Percentiles rank a stretch among this genome's conserved stretches.
These are phyloP conservation scores for Pseudodiploospora longispora DNA, from an alignment of 2,329 filamentous ascomycete species.

Conservation along the genomic window DNA sequence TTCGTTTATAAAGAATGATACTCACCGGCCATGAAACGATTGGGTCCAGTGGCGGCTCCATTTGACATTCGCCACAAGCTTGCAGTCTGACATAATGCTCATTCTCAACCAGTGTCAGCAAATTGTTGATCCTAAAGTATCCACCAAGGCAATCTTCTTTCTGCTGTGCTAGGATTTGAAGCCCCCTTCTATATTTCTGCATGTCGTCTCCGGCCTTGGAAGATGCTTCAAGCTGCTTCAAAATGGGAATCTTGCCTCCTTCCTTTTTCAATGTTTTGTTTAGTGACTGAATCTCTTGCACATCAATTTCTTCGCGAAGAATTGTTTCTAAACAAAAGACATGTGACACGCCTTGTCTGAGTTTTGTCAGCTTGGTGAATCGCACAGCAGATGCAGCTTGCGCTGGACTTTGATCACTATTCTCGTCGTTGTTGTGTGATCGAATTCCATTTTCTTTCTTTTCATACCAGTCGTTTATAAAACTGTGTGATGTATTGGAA, in stretches of 20 bases:
- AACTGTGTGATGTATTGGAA: background rate
- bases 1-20: background rate
- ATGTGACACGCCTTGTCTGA: slow-evolving; percentile 19
- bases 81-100: slow-evolving; percentile 1
- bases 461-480: background rate
- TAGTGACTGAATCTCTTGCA: background rate
- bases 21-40: slow-evolving; percentile 4
- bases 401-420: background rate
- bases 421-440: background rate
- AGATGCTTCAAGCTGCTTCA: slow-evolving; percentile 8
- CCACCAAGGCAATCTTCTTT: slow-evolving; percentile 12
- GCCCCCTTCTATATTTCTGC: slow-evolving; percentile 7
- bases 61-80: slow-evolving; percentile 9
- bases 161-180: slow-evolving; percentile 6
- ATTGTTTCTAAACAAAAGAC: slow-evolving; percentile 19
- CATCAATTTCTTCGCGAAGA: slow-evolving; percentile 5
- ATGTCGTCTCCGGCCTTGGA: background rate
- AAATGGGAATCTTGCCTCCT: background rate
- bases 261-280: background rate
- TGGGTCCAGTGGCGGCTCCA: background rate
- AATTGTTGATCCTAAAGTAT: slow-evolving; percentile 8
- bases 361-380: background rate
- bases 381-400: background rate
- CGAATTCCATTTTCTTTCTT: background rate
- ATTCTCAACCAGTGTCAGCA: slow-evolving; percentile 10